Conservation (phyloP, 345 rosid species). For the Conringia planisiliqua region DNA sequence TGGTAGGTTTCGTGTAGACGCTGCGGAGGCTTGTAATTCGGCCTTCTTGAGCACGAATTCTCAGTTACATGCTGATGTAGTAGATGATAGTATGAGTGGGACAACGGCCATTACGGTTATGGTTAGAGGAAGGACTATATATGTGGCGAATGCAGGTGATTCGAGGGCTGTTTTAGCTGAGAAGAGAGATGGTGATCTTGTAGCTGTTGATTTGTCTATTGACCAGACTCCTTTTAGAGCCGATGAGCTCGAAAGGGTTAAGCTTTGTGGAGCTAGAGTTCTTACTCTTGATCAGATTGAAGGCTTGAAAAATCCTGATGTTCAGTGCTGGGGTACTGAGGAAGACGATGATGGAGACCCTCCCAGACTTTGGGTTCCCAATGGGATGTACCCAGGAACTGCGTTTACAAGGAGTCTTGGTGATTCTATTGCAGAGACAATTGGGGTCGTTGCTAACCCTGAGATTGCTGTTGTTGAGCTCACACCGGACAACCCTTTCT, state of each 20-base stretch:
- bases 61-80: slow-evolving; percentile 65
- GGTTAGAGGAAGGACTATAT: slow-evolving; percentile 76
- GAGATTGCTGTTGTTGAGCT: slow-evolving; percentile 91
- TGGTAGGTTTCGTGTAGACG: slow-evolving; percentile 55
- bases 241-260: slow-evolving; percentile 88
- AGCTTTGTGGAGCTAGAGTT: slow-evolving; percentile 90
- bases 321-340: slow-evolving; percentile 96
- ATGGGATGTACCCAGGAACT: slow-evolving; percentile 98
- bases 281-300: slow-evolving; percentile 96
- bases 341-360: slow-evolving; percentile 98
- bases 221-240: slow-evolving; percentile 91
- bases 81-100: slow-evolving; percentile 97
- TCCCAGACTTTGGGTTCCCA: slow-evolving; percentile 89
- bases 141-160: slow-evolving; percentile 87
- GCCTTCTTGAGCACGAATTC: slow-evolving; percentile 64
- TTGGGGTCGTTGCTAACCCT: slow-evolving; percentile 96
- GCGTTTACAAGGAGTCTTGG: slow-evolving; percentile 98
- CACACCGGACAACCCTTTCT: slow-evolving; percentile 74
- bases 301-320: slow-evolving; percentile 91
- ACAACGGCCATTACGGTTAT: slow-evolving; percentile 89
- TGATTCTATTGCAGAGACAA: slow-evolving; percentile 87
- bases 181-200: slow-evolving; percentile 66
- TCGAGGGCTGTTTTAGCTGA: slow-evolving; percentile 92
- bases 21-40: slow-evolving; percentile 72
- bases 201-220: slow-evolving; percentile 80